Base-by-base conservation (phyloP, 1,284 basidiomycete genomes). In the Ganoderma leucocontextum region DNA sequence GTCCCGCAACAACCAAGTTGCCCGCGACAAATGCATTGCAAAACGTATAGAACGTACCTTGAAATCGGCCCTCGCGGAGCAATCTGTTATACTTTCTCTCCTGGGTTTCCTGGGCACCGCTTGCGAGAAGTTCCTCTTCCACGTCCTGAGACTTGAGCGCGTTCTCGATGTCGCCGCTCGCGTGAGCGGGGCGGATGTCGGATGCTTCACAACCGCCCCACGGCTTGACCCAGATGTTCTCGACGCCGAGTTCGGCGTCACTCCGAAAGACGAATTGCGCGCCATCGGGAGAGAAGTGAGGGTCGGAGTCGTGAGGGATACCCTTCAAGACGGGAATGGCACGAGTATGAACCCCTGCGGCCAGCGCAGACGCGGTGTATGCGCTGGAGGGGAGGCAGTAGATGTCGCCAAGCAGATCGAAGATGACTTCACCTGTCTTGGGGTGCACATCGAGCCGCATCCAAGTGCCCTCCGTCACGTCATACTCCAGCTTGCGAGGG, bases 381-480 rank as follows among this genome's bases (percentile, higher is more conserved):
- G 80, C 77, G 63, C 71, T 60, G 0, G 83, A 85, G 4, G 89
- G 85, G 57, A 93, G 81, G 72, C 91, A 93, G 76, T 92, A 92
- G 36, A 93, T 75, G 75, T 93, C 90, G 2, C 91, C 91, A 5
- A 90, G 79, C 84, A 93, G 90, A 75, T 92, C 91, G 65, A 92
- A 93, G 8, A 92, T 84, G 63, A 93, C 86, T 70, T 93, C 91
- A 12, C 91, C 91, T 2, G 86, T 84, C 67, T 79, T 79, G 9
- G 90, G 89, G 72, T 91, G 87, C 2, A 92, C 89, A 74, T 92
- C 91, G 39, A 92, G 84, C 15, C 91, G 84, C 62, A 92, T 79
- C 90, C 90, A 92, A 39, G 91, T 92, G 10, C 91, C 91, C 73
- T 92, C 89, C 42, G 84, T 81, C 22, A 92, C 91, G 63, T 91